Percentiles rank a stretch among this genome's conserved stretches.
Evolutionary conservation across 192 early-diverging fungal species (phyloP).

Genomic region (Podila epigama): DNA sequence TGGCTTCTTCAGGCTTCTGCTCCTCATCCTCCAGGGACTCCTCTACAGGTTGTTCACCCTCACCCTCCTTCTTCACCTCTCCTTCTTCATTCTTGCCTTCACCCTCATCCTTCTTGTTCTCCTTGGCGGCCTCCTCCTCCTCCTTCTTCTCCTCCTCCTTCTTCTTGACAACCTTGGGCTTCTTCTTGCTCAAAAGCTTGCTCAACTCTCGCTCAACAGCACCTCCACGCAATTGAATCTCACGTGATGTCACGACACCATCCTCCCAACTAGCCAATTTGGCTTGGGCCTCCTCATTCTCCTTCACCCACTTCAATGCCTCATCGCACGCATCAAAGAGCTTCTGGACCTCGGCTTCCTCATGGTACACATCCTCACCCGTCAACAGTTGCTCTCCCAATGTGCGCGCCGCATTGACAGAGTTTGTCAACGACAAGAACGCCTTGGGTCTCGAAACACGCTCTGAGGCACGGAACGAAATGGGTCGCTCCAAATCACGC

Average conservation of each 20-base stretch:
- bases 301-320: conserved; percentile 70
- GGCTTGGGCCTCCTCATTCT: conserved; percentile 65
- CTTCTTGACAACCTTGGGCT: conserved; percentile 60
- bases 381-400: conserved; percentile 58
- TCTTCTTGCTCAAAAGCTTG: conserved; percentile 66
- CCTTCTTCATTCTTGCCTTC: conserved; percentile 31
- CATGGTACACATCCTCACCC: conserved; percentile 64
- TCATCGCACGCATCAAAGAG: conserved; percentile 61
- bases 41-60: conserved; percentile 23
- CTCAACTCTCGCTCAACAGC: conserved; percentile 61
- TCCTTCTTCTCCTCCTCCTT: conserved; percentile 33
- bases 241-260: conserved; percentile 68
- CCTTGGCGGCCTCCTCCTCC: conserved; percentile 30
- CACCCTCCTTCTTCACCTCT: conserved; percentile 18
- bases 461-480: conserved; percentile 56
- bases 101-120: conserved; percentile 30
- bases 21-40: conserved; percentile 19
- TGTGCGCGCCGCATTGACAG: conserved; percentile 40
- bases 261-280: conserved; percentile 62
- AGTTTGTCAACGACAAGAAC: conserved; percentile 37
- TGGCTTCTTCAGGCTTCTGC: conserved; percentile 1
- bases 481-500: conserved; percentile 56
- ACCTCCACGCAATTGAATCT: conserved; percentile 59
- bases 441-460: conserved; percentile 54
- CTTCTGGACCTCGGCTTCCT: conserved; percentile 60